Base-by-base conservation (phyloP, 257 asterid species). In the Penstemon barbatus region DNA sequence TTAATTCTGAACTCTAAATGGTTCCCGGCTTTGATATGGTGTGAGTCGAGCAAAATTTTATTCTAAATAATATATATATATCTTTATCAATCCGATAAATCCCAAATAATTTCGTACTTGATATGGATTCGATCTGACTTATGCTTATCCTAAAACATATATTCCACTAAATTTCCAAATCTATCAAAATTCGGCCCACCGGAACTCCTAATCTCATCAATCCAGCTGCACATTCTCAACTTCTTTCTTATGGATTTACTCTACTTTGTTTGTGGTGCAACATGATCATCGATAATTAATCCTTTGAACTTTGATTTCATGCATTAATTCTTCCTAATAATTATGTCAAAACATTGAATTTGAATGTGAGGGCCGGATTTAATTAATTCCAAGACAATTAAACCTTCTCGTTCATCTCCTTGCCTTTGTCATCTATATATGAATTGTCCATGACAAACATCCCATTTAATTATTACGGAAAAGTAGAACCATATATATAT, bases 221-320 rank as follows among this genome's bases (percentile, higher is more conserved):
- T 57, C 25, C 64, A 64, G 70, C 66, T 74, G 68, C 46, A 41
- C 8, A 38, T n/a, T 40, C 36, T 70, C 63, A 63, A 41, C 70
- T 68, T 68, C 55, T 71, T 71, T 65, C 67, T 15, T 0, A 61
- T 79, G 84, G 79, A 75, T 53, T 13, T 66, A 66, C 48, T 67
- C 77, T 69, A 36, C 4, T 43, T 66, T 25, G 4, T 50, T 66
- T 38, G 45, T 39, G 74, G 69, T 72, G 58, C 49, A 63, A 25
- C 33, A 25, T 25, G 33, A 25, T 25, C 3, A 25, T 40, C 44
- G 38, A 15, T 15, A 15, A 15, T 15, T 19, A 40, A 56, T 69
- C 40, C 57, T 58, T 7, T 45, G 39, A 10, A 19, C 43, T 43
- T 41, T 15, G 10, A 42, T 43, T 41, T 15, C 18, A 42, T 71